Percentiles rank a stretch among this genome's conserved stretches.
Conservation (phyloP, 345 rosid genomes). For the Populus simonii region DNA sequence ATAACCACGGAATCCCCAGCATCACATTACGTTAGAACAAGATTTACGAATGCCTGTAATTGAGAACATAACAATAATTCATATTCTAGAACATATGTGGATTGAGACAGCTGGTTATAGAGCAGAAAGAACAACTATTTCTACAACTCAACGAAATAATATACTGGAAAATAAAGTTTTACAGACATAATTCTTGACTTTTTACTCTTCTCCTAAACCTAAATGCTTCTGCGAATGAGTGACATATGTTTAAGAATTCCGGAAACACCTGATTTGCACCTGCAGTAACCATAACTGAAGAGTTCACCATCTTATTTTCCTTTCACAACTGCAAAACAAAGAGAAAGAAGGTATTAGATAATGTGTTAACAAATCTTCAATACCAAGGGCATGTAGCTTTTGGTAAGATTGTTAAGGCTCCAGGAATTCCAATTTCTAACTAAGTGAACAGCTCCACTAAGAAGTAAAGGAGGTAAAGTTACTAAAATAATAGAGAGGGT, state of each 20-base stretch:
- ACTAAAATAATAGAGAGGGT: neutral
- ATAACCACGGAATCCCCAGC: conserved; percentile 48
- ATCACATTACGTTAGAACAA: conserved; percentile 82
- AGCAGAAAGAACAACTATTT: neutral
- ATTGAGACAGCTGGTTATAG: conserved; percentile 1
- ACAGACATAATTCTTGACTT: neutral
- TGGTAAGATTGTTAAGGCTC: neutral
- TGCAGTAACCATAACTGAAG: conserved; percentile 90
- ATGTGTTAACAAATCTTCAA: neutral
- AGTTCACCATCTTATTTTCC: conserved; percentile 71
- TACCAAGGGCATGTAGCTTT: neutral
- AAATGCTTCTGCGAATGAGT: conserved; percentile 1
- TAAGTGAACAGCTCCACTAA: neutral
- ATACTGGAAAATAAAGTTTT: neutral
- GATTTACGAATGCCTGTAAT: conserved; percentile 87
- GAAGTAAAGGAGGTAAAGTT: neutral
- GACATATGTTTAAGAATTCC: neutral
- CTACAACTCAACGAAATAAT: neutral
- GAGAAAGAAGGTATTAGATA: conserved; percentile 3
- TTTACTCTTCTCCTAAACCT: neutral
- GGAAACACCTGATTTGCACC: conserved; percentile 88
- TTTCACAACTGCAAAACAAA: conserved; percentile 47
- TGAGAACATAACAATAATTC: conserved; percentile 8
- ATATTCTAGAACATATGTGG: neutral
- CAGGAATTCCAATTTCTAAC: neutral